Conservation (phyloP, 192 early-diverging fungal genomes). For the Glomus cerebriforme region DNA sequence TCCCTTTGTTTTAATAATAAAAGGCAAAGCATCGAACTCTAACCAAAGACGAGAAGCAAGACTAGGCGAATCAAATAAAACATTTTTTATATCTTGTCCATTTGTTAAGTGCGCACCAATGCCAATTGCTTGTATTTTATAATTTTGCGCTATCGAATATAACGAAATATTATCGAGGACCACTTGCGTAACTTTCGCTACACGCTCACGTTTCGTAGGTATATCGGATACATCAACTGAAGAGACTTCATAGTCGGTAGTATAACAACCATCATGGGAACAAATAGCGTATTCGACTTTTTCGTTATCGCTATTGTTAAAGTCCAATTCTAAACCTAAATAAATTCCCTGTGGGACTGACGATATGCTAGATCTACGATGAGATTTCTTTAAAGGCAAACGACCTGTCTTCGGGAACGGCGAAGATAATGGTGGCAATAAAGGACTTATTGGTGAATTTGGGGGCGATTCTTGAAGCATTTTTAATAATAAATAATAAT, state of each 20-base stretch:
- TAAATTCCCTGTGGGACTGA: constrained; percentile 49
- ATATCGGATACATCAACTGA: constrained; percentile 35
- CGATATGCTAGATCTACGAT: neutral
- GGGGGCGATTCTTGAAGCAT: too few relatives aligned
- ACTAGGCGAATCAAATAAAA: constrained; percentile 45
- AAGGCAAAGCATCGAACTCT: constrained; percentile 75
- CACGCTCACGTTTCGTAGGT: neutral
- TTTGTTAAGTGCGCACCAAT: constrained; percentile 46
- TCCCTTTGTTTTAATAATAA: constrained; percentile 67
- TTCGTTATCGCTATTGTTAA: constrained; percentile 24
- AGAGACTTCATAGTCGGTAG: constrained; percentile 60
- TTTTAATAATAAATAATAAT: too few relatives aligned
- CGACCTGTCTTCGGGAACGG: neutral
- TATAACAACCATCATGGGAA: constrained; percentile 72
- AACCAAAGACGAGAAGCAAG: constrained; percentile 66
- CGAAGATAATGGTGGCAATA: neutral
- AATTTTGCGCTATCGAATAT: constrained; percentile 62
- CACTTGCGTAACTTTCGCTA: constrained; percentile 48
- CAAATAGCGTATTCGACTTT: constrained; percentile 61
- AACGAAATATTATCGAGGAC: constrained; percentile 55
- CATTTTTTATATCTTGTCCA: constrained; percentile 38
- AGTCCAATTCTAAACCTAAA: constrained; percentile 56
- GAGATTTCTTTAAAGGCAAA: neutral
- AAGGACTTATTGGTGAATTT: neutral
- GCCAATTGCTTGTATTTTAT: constrained; percentile 69